These are phyloP conservation scores for Boletellus sp. DNA, from an alignment of 768 basidiomycete genomes.

Conservation along the genomic window DNA sequence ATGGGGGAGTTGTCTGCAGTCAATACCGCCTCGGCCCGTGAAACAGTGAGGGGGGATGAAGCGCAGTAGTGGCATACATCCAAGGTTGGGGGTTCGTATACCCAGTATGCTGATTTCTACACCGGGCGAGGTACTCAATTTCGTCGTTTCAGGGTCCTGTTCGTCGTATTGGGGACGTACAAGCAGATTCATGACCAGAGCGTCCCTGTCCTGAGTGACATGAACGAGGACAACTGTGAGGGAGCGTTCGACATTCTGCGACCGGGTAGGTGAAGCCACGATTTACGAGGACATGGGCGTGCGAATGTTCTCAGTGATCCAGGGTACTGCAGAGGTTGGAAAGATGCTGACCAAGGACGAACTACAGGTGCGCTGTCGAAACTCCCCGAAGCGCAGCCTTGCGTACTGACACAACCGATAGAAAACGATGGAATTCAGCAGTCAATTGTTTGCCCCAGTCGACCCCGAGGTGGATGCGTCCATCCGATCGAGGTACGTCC, in stretches of 20 bases:
- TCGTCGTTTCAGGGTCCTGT: neutral
- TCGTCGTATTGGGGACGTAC: constrained; percentile 52
- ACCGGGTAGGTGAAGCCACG: constrained; percentile 2
- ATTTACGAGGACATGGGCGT: too few species aligned
- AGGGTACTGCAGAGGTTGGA: constrained; percentile 4
- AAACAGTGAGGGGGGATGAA: neutral
- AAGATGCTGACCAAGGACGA: constrained; percentile 6
- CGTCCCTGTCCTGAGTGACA: constrained; percentile 53
- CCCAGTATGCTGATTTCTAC: too few species aligned
- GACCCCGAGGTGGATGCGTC: constrained; percentile 2
- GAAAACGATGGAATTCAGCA: constrained; percentile 13
- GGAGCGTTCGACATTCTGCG: constrained; percentile 23
- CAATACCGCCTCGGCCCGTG: constrained; percentile 7
- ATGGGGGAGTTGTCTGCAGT: constrained; percentile 8
- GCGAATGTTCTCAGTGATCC: neutral
- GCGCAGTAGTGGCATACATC: constrained; percentile 5
- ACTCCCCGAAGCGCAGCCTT: too few species aligned
- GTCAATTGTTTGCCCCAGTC: constrained; percentile 1
- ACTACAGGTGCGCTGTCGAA: neutral
- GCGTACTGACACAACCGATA: neutral
- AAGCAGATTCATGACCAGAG: constrained; percentile 66
- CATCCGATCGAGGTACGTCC: constrained; percentile 1
- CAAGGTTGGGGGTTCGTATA: too few species aligned
- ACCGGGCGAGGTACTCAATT: too few species aligned
- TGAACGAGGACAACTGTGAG: constrained; percentile 68